These are phyloP conservation scores for Phaseolus lunatus DNA, from an alignment of 306 rosid species.

Conservation along the genomic window DNA sequence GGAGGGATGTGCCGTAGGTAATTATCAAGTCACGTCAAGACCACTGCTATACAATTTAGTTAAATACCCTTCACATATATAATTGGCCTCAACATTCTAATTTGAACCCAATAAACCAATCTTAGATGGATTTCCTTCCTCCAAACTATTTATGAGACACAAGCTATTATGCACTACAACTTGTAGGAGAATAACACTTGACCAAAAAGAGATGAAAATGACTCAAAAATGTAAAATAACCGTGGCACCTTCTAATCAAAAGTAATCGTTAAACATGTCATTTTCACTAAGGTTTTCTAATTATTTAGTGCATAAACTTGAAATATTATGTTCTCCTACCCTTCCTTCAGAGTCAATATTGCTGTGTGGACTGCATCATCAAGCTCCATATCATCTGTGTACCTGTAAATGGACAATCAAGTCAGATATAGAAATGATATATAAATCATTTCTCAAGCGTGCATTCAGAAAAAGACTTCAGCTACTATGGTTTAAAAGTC, in stretches of 20 bases:
- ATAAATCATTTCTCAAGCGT: neutral
- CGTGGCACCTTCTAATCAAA: conserved; percentile 21
- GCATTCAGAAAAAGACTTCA: neutral
- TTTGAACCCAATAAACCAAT: conserved; percentile 21
- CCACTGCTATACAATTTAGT: neutral
- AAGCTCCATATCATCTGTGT: conserved; percentile 94
- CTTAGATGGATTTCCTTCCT: conserved; percentile 27
- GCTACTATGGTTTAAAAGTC: neutral
- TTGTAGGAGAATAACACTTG: conserved; percentile 1
- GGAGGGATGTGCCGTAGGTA: conserved; percentile 5
- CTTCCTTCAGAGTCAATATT: conserved; percentile 96
- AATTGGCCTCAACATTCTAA: conserved; percentile 3
- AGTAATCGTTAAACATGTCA: conserved; percentile 25
- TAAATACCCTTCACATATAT: conserved; percentile 1
- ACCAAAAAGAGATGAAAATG: conserved; percentile 32
- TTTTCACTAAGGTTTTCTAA: conserved; percentile 19
- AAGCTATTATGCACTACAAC: conserved; percentile 10
- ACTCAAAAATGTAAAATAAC: neutral
- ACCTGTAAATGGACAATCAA: conserved; percentile 59
- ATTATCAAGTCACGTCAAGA: conserved; percentile 21
- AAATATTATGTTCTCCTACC: conserved; percentile 59
- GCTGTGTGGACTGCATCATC: conserved; percentile 99
- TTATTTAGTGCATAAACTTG: conserved; percentile 29
- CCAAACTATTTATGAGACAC: conserved; percentile 21
- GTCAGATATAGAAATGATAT: conserved; percentile 16